Evolutionary conservation across 2,329 filamentous ascomycete species (phyloP), one percentile per base, ranked within the genome.

Genomic region (Penicillium sp.): DNA sequence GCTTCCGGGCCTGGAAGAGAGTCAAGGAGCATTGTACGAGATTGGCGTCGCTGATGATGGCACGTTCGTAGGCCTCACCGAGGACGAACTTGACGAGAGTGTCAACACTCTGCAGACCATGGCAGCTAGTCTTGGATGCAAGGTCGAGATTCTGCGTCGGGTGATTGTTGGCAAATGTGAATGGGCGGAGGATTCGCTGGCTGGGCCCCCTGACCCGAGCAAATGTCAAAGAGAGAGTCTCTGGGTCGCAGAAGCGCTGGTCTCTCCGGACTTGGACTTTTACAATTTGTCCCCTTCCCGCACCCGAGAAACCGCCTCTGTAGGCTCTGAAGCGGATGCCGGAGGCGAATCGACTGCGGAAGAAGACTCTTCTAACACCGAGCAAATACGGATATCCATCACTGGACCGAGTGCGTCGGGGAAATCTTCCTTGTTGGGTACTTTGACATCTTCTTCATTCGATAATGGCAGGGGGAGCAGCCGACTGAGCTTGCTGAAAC

Each of bases 41-140:
- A 96, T 99, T 74, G 95, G 95, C 0, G 92, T 99, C 10, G 90
- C 93, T 31, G 95, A 99, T 74, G 92, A 98, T 78, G 95, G 95
- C 7, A 92, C 90, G 0, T 87, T 99, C 59, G 86, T 96, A 43
- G 95, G 95, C 0, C 81, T 99, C 49, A 90, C 91, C 2, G 87
- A 90, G 64, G 92, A 97, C 71, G 95, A 99, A 76, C 86, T 99
- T 83, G 86, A 94, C 62, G 94, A 98, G 76, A 97, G 92, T 73
- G 82, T 98, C 61, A 85, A 84, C 43, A 97, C 93, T 58, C 78
- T 99, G 39, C 86, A 88, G 61, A 87, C 90, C 53, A 99, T 99
- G 94, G 94, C 95, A 39, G 90, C 91, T 11, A 96, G 92, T 72
- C 79, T 99, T 51, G 94, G 95, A 5, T 98, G 95, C 69, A 86